A percentile compares a stretch with the other conserved stretches of the same genome.
Conservation (phyloP, 495 filamentous ascomycete genomes). For the Aspergillus kassunensis region DNA sequence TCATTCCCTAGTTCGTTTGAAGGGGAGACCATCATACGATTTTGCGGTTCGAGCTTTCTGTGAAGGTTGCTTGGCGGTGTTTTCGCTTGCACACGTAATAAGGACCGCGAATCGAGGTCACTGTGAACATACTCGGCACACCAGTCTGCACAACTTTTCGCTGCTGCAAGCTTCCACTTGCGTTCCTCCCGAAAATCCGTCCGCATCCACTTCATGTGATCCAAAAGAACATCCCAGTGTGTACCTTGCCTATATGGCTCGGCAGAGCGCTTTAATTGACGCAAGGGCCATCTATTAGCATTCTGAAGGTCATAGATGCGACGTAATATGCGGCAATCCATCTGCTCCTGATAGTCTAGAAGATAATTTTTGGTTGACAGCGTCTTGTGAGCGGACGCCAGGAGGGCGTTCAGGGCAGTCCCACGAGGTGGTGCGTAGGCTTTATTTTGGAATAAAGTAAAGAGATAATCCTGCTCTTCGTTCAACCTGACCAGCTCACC, state of each 20-base stretch:
- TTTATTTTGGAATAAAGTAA: conserved; percentile 70
- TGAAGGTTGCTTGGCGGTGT: conserved; percentile 26
- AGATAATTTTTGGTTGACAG: conserved; percentile 73
- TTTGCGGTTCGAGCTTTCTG: conserved; percentile 18
- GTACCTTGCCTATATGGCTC: conserved; percentile 72
- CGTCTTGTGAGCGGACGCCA: conserved; percentile 75
- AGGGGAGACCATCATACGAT: conserved; percentile 20
- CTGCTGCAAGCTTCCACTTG: conserved; percentile 85
- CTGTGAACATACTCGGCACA: conserved; percentile 77
- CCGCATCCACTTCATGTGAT: conserved; percentile 95
- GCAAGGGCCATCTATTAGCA: conserved; percentile 83
- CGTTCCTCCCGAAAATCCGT: conserved; percentile 92
- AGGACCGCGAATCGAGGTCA: conserved; percentile 53
- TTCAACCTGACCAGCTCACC: conserved; percentile 46
- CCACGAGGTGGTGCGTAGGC: conserved; percentile 56
- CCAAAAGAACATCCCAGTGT: conserved; percentile 80
- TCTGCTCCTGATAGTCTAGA: conserved; percentile 72
- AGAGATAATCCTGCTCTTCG: conserved; percentile 71
- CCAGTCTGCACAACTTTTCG: conserved; percentile 68
- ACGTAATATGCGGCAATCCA: conserved; percentile 76
- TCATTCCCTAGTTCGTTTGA: conserved; percentile 34
- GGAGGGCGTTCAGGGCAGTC: conserved; percentile 61
- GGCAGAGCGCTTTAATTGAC: conserved; percentile 72
- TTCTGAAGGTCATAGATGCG: conserved; percentile 86
- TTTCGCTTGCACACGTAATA: conserved; percentile 61